These are phyloP conservation scores for Pleurotus cornucopiae DNA, from an alignment of 768 basidiomycete species.

Conservation along the genomic window DNA sequence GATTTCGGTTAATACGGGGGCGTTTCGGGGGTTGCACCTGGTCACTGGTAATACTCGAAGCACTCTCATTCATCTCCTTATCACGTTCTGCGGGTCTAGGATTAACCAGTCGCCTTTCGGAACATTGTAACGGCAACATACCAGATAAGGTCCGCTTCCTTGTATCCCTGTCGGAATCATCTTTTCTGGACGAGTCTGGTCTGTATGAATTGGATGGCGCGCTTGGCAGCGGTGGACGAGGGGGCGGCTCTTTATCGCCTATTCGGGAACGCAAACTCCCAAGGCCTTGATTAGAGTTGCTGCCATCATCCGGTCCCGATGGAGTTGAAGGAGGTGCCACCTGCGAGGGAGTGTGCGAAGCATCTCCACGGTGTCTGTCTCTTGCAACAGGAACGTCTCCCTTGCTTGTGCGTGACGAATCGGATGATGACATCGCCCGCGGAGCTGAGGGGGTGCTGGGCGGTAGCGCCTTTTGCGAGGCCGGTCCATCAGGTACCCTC, in stretches of 20 bases:
- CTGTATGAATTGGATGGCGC: constrained; percentile 40
- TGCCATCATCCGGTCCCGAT: constrained; percentile 6
- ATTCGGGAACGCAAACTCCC: constrained; percentile 48
- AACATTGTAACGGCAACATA: constrained; percentile 26
- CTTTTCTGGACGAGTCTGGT: constrained; percentile 38
- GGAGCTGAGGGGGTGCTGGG: constrained; percentile 66
- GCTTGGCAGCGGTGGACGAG: constrained; percentile 26
- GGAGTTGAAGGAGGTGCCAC: constrained; percentile 1
- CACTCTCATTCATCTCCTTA: constrained; percentile 41
- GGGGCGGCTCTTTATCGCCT: constrained; percentile 50
- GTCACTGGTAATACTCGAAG: constrained; percentile 31
- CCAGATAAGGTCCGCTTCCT: constrained; percentile 71
- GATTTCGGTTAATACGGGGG: constrained; percentile 52
- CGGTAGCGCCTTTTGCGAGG: constrained; percentile 40
- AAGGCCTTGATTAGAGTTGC: constrained; percentile 12
- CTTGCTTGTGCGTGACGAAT: constrained; percentile 37
- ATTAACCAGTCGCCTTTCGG: not conserved
- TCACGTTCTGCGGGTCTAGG: constrained; percentile 50
- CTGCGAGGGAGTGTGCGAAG: constrained; percentile 12
- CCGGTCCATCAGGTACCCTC: constrained; percentile 48
- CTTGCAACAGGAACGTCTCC: constrained; percentile 31
- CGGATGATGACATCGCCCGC: constrained; percentile 59
- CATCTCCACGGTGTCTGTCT: constrained; percentile 47
- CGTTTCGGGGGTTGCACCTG: constrained; percentile 48
- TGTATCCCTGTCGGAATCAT: constrained; percentile 58